phyloP scores from a whole-genome alignment of 2,329 filamentous ascomycete species.

The Paraphaeosphaeria minitans region DNA sequence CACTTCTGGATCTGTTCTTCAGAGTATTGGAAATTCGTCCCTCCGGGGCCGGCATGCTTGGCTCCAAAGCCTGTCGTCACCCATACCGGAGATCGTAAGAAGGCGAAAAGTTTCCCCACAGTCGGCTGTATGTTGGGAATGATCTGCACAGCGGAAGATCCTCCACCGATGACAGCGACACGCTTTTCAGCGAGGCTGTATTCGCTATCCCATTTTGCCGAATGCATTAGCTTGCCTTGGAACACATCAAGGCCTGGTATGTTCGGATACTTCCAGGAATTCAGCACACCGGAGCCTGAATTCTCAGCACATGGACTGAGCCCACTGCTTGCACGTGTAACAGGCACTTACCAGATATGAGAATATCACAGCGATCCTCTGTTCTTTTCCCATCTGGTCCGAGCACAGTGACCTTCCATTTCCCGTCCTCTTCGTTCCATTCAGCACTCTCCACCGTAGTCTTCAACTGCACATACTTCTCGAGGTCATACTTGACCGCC shows the following conservation, averaged over 20 bases:
- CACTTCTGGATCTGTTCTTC: conserved; percentile 43
- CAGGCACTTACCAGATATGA: conserved; percentile 28
- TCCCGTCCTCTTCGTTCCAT: conserved; percentile 41
- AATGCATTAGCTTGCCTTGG: conserved; percentile 16
- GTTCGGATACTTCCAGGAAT: conserved; percentile 34
- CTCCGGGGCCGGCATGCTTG: conserved; percentile 50
- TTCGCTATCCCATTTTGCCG: conserved; percentile 13
- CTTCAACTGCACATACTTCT: neutral
- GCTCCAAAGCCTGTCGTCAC: conserved; percentile 54
- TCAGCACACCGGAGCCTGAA: neutral
- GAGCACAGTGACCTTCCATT: conserved; percentile 44
- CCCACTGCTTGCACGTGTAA: conserved; percentile 44
- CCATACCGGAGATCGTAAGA: conserved; percentile 50
- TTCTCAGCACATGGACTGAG: conserved; percentile 21
- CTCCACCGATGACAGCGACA: conserved; percentile 10
- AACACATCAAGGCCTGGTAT: conserved; percentile 15
- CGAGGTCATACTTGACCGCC: neutral
- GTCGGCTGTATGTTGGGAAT: conserved; percentile 44
- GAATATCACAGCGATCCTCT: conserved; percentile 2
- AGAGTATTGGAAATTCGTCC: conserved; percentile 51
- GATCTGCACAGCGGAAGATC: conserved; percentile 42
- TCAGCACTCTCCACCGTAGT: conserved; percentile 28
- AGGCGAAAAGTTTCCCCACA: conserved; percentile 43
- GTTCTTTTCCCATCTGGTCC: conserved; percentile 24
- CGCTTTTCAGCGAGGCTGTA: conserved; percentile 7